Evolutionary conservation across 768 basidiomycete species (phyloP).

Genomic region (Dacryopinax spathularia): DNA sequence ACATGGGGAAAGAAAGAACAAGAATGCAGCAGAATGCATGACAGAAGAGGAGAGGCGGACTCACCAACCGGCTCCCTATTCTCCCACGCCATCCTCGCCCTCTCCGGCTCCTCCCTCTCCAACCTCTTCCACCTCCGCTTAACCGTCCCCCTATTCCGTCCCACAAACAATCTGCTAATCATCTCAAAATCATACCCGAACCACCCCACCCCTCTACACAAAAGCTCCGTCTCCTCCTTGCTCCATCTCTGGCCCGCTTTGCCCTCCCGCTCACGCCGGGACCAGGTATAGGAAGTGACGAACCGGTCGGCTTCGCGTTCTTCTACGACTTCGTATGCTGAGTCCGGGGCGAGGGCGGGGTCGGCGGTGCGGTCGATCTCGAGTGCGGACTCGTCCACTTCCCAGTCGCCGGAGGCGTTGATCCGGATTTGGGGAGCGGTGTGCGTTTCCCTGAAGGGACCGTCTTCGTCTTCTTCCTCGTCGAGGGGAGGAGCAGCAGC

Average conservation of each 20-base stretch:
- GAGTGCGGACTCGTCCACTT: not conserved
- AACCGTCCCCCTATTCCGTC: not conserved
- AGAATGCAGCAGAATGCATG: not conserved
- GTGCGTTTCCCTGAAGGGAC: not conserved
- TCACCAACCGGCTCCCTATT: not conserved
- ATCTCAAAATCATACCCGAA: not conserved
- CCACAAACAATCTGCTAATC: not conserved
- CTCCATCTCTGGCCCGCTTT: not conserved
- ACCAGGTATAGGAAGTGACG: not conserved
- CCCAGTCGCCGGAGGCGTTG: not conserved
- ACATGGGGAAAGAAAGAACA: not conserved
- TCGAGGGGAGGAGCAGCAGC: not conserved
- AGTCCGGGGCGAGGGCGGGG: not conserved
- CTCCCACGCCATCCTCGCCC: not conserved
- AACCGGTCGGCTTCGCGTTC: slow-evolving; percentile 1
- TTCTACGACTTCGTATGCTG: not conserved
- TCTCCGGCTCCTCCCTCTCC: not conserved
- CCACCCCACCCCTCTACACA: not conserved
- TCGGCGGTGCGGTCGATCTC: not conserved
- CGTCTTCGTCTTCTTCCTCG: no score
- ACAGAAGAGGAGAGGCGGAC: not conserved
- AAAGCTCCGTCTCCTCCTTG: not conserved
- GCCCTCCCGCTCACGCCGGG: not conserved
- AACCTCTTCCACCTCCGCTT: not conserved
- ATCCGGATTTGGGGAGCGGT: not conserved